phyloP scores from a whole-genome alignment of 306 rosid genomes.

The Citrullus amarus region DNA sequence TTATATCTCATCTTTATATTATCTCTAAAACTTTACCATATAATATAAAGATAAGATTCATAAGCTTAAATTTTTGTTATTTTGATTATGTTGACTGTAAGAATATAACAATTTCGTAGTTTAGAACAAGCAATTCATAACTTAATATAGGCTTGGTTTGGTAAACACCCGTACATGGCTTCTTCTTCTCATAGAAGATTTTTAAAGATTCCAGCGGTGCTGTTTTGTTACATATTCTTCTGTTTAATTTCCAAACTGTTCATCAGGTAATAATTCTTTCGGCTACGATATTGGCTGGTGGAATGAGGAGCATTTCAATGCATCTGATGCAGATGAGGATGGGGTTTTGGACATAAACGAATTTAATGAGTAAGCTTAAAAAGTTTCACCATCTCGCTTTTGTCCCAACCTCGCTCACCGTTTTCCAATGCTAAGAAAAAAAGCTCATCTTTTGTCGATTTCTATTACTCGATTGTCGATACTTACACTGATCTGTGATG shows the following conservation, averaged over 20 bases:
- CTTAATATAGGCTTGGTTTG: neutral
- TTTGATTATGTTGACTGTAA: neutral
- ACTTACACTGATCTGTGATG: neutral
- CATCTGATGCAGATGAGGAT: slow-evolving; percentile 72
- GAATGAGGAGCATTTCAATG: slow-evolving; percentile 91
- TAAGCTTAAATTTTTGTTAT: neutral
- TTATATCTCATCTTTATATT: neutral
- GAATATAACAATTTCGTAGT: neutral
- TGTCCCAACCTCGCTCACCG: slow-evolving; percentile 13
- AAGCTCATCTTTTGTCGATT: neutral
- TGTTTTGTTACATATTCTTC: slow-evolving; percentile 4
- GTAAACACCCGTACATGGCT: neutral
- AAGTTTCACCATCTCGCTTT: neutral
- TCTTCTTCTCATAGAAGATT: neutral
- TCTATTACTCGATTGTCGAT: neutral
- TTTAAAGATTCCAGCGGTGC: neutral
- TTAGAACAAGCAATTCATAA: neutral
- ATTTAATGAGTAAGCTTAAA: slow-evolving; percentile 71
- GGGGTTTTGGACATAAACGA: slow-evolving; percentile 64
- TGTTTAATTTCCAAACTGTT: slow-evolving; percentile 5
- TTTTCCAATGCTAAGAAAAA: neutral
- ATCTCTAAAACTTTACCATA: neutral
- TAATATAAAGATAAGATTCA: neutral
- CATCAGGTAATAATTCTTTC: slow-evolving; percentile 46
- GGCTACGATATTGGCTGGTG: slow-evolving; percentile 97